phyloP scores from a whole-genome alignment of 2,329 filamentous ascomycete species.

The Pestalotiopsis sp. region DNA sequence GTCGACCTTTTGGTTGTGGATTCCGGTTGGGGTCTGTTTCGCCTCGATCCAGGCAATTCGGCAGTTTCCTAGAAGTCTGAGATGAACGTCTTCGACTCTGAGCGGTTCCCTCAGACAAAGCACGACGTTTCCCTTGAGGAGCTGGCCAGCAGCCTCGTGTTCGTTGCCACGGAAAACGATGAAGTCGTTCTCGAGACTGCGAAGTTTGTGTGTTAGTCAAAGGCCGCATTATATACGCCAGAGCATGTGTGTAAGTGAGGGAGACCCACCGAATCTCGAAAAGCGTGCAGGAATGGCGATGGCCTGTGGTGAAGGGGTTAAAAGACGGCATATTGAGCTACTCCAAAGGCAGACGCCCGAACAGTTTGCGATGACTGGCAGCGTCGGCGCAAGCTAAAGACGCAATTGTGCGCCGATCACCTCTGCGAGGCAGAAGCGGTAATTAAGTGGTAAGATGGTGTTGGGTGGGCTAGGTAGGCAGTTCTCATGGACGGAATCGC shows the following conservation, averaged over 20 bases:
- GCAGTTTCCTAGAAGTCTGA: conserved; percentile 70
- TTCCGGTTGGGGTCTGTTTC: conserved; percentile 51
- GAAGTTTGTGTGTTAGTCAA: not conserved
- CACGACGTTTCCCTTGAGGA: conserved; percentile 72
- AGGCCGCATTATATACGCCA: not conserved
- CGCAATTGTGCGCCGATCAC: conserved; percentile 1
- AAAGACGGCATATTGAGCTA: conserved; percentile 29
- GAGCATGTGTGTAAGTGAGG: not conserved
- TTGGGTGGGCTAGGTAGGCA: not conserved
- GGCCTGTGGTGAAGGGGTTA: conserved; percentile 30
- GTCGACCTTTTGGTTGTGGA: conserved; percentile 60
- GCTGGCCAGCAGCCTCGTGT: conserved; percentile 73
- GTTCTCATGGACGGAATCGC: not conserved
- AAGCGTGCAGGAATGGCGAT: conserved; percentile 30
- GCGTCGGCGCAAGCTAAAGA: not conserved
- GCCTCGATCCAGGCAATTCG: conserved; percentile 62
- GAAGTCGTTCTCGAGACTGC: conserved; percentile 74
- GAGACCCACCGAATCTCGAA: conserved; percentile 34
- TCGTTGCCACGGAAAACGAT: conserved; percentile 76
- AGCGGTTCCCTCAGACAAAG: conserved; percentile 70
- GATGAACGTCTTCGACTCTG: conserved; percentile 70
- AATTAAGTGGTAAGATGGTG: not conserved
- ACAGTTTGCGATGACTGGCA: not conserved
- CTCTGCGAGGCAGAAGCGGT: not conserved
- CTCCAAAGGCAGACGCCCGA: not conserved